Conservation (phyloP, 306 rosid species). For the Oxytropis ochrocephala region DNA sequence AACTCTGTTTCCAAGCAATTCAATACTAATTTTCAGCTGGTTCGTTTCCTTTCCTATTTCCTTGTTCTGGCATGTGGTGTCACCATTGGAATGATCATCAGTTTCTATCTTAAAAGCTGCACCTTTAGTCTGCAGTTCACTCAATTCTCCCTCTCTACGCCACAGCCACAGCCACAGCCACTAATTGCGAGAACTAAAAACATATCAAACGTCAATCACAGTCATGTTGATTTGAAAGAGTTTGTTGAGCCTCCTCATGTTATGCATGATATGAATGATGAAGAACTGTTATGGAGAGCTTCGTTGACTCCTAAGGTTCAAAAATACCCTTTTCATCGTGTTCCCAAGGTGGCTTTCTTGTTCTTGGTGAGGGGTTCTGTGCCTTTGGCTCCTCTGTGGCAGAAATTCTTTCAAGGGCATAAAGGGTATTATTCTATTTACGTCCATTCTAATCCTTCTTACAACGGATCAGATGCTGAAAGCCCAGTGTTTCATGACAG, state of each 20-base stretch:
- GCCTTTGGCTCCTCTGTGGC: constrained; percentile 64
- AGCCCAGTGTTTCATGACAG: constrained; percentile 52
- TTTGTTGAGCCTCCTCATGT: constrained; percentile 34
- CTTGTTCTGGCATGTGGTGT: constrained; percentile 52
- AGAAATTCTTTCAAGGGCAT: constrained; percentile 59
- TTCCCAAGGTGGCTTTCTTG: constrained; percentile 77
- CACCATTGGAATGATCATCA: constrained; percentile 41
- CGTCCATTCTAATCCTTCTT: constrained; percentile 69
- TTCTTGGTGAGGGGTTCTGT: constrained; percentile 62
- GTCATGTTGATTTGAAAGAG: constrained; percentile 38
- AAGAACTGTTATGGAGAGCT: constrained; percentile 73
- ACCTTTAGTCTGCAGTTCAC: constrained; percentile 32
- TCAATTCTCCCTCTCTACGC: constrained; percentile 32
- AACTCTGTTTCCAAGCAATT: constrained; percentile 27
- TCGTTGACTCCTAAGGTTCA: constrained; percentile 46
- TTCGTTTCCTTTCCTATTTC: constrained; percentile 30
- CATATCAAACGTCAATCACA: not conserved
- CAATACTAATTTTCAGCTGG: constrained; percentile 19
- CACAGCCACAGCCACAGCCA: not conserved
- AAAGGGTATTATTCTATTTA: constrained; percentile 58
- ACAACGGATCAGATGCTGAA: constrained; percentile 40
- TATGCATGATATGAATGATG: constrained; percentile 52
- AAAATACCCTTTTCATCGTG: constrained; percentile 39
- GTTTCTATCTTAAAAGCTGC: constrained; percentile 30
- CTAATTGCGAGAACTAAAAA: not conserved